Evolutionary conservation across 208 protist species (phyloP).

Genomic region (Trypanosoma mega): DNA sequence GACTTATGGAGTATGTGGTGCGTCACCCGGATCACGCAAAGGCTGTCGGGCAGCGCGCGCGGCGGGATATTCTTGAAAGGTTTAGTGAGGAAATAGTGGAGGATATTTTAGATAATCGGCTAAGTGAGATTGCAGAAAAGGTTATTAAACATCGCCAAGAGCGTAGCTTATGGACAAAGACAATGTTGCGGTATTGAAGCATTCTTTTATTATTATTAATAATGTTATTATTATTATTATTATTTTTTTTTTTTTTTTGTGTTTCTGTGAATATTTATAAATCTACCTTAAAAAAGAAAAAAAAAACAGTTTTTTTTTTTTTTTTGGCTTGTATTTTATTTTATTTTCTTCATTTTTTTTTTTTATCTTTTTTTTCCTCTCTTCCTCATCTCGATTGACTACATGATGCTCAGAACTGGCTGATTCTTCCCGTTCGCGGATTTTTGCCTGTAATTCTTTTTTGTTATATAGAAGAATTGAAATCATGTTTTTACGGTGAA

Average conservation of each 20-base stretch:
- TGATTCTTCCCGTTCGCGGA: too few species aligned
- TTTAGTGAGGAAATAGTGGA: slow-evolving; percentile 43
- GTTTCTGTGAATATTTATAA: not conserved
- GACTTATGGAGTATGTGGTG: slow-evolving; percentile 40
- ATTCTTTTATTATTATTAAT: not conserved
- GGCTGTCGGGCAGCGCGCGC: slow-evolving; percentile 27
- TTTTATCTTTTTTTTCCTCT: too few species aligned
- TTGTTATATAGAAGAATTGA: too few species aligned
- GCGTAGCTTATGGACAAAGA: not conserved
- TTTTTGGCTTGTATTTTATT: too few species aligned
- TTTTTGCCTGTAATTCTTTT: too few species aligned
- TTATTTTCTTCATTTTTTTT: too few species aligned
- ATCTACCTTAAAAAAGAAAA: not conserved
- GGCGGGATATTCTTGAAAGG: slow-evolving; percentile 22
- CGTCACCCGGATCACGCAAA: slow-evolving; percentile 30
- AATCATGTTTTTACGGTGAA: not conserved
- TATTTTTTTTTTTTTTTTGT: slow-evolving; percentile 28
- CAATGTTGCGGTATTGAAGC: not conserved
- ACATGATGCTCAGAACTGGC: too few species aligned
- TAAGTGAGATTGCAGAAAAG: slow-evolving; percentile 3
- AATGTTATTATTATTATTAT: not conserved
- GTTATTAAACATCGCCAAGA: not conserved
- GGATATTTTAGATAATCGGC: slow-evolving; percentile 27
- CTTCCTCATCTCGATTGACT: too few species aligned
- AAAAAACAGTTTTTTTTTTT: too few species aligned